Base-by-base conservation (phyloP, 2,329 filamentous ascomycete genomes). In the Phoma sp. region DNA sequence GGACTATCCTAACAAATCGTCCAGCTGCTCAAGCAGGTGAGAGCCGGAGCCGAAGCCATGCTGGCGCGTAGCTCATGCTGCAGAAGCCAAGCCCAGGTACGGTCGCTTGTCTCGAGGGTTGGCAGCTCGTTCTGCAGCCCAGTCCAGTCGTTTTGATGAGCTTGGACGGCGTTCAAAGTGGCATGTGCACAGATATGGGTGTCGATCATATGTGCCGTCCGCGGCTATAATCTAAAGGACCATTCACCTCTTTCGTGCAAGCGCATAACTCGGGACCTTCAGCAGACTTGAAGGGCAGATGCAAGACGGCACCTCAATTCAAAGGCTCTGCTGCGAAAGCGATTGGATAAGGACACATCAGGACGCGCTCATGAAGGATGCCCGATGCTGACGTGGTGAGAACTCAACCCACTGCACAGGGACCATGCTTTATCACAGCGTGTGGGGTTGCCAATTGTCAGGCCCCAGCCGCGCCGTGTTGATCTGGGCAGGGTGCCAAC, bases 231-330 rank as follows among this genome's bases (percentile, higher is more conserved):
- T 18, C 18, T 18, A 18, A 18, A 18, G 53, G 61, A 47, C 56
- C 65, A 66, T 66, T 66, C 62, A 47, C 65, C 57, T 37, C 42
- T 67, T 62, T 49, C 25, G 64, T 47, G 47, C 58, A 66, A 64
- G 65, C 59, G 60, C 27, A 29, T 18, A 9, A 29, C 9, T 29
- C 27, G 9, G 27, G 9, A 29, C 9, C 6, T 29, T 9, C 9
- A 29, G 27, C 27, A 29, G 9, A 9, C 6, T 29, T 3, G 27
- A 29, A 9, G 6, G 27, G 27, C 27, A 29, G 27, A 7, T 29
- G 27, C 27, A 29, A 29, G 27, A 29, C 27, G 9, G 27, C 27
- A 29, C 6, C 27, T 29, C 27, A 9, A 9, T 7, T 9, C 6
- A 29, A 29, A 9, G 6, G 27, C 27, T 29, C 27, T 29, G 27